phyloP scores from a whole-genome alignment of 441 rosid species.

The Pelargonium fulgidum region DNA sequence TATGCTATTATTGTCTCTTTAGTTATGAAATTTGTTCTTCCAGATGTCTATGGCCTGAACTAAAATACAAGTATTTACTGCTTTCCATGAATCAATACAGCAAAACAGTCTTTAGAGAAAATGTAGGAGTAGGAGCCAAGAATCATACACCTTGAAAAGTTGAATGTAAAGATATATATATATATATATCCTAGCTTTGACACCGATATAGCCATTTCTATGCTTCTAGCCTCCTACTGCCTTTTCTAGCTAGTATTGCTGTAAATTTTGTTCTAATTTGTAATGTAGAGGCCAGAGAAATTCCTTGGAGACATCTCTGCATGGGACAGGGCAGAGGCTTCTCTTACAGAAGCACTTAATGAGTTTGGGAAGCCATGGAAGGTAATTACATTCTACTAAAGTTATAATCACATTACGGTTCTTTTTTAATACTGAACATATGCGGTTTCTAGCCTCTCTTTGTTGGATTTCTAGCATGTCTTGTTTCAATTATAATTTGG shows the following conservation, averaged over 20 bases:
- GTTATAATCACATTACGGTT: neutral
- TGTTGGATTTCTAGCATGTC: neutral
- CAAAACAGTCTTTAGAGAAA: no score
- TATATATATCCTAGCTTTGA: no score
- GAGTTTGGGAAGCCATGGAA: constrained; percentile 83
- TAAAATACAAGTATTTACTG: neutral
- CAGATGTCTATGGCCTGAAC: neutral
- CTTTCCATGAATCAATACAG: no score
- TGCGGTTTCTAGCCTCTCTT: neutral
- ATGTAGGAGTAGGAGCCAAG: neutral
- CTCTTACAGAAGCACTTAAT: constrained; percentile 67
- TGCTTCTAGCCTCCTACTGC: neutral
- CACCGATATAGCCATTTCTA: no score
- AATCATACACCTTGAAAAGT: no score
- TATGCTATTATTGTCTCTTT: constrained; percentile 25
- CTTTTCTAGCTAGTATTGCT: neutral
- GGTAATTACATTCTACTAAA: constrained; percentile 34
- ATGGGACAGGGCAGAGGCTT: constrained; percentile 89
- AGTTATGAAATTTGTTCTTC: neutral
- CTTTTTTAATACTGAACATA: neutral
- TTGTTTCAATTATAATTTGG: neutral
- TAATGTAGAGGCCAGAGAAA: constrained; percentile 84
- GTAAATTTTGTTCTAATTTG: constrained; percentile 14
- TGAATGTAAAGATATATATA: no score
- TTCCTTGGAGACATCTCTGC: constrained; percentile 67